Evolutionary conservation across 2,329 filamentous ascomycete genomes (phyloP).

Genomic region (Dactylellina drechsleri): DNA sequence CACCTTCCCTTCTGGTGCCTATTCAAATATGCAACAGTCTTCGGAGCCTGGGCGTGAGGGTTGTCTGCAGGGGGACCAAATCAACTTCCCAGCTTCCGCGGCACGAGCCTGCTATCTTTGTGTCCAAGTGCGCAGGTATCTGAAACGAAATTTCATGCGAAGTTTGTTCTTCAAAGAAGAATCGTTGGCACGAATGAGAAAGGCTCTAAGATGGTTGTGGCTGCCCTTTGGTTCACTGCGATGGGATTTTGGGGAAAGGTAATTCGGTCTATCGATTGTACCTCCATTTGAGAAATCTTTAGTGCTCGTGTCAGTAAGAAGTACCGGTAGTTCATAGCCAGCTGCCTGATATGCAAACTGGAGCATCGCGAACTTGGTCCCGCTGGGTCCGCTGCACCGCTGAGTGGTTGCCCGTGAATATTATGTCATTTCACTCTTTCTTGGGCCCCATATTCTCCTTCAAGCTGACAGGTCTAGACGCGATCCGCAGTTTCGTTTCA

Average conservation of each 20-base stretch:
- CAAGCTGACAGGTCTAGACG: conserved; percentile 26
- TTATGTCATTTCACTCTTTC: too few species aligned
- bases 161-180: conserved; percentile 16
- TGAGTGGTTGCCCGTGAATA: conserved; percentile 2
- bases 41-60: conserved; percentile 48
- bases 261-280: too few species aligned
- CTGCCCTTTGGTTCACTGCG: not conserved
- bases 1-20: conserved; percentile 53
- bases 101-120: conserved; percentile 3
- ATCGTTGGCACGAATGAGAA: conserved; percentile 6
- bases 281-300: too few species aligned
- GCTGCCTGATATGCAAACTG: conserved; percentile 27
- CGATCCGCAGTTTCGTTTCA: conserved; percentile 16
- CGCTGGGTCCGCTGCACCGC: not conserved
- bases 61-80: conserved; percentile 27
- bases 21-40: conserved; percentile 38
- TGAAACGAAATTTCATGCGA: conserved; percentile 42
- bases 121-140: not conserved
- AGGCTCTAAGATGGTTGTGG: not conserved
- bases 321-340: not conserved
- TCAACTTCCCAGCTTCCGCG: conserved; percentile 4
- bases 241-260: not conserved
- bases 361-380: not conserved
- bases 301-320: too few species aligned
- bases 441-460: conserved; percentile 9